These are phyloP conservation scores for Esteya vermicola DNA, from an alignment of 2,329 filamentous ascomycete species.

Conservation along the genomic window DNA sequence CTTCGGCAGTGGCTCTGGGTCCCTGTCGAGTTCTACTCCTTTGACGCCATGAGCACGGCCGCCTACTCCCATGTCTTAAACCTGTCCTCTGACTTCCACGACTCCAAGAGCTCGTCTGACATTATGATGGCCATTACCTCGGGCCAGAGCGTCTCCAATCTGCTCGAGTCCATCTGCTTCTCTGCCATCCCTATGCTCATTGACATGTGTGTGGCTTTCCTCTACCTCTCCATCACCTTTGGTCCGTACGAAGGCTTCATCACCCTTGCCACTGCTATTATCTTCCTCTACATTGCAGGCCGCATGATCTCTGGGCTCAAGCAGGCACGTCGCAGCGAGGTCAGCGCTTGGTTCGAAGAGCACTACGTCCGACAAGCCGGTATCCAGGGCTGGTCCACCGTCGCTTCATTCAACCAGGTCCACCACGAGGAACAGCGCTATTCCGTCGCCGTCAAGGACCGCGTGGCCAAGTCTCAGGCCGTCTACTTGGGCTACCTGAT, in stretches of 20 bases:
- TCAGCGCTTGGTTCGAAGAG: conserved; percentile 39
- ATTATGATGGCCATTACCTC: conserved; percentile 42
- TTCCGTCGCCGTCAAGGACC: conserved; percentile 30
- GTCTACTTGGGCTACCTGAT: conserved; percentile 30
- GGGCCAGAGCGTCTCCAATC: conserved; percentile 36
- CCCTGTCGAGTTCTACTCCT: conserved; percentile 42
- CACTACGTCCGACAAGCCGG: conserved; percentile 40
- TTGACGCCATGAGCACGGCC: conserved; percentile 36
- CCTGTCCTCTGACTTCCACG: conserved; percentile 46
- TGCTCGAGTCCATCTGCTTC: conserved; percentile 44
- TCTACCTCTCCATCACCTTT: conserved; percentile 44
- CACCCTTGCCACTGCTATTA: conserved; percentile 40
- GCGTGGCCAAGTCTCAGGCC: conserved; percentile 21
- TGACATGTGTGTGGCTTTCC: conserved; percentile 43
- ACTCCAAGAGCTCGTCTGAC: conserved; percentile 44
- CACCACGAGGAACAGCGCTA: conserved; percentile 41
- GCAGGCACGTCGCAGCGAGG: conserved; percentile 31
- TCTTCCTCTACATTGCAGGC: conserved; percentile 40
- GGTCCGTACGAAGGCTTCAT: conserved; percentile 50
- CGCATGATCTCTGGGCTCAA: conserved; percentile 36
- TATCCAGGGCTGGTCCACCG: conserved; percentile 44
- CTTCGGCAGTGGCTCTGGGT: conserved; percentile 41
- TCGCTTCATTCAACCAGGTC: conserved; percentile 45
- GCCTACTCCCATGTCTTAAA: conserved; percentile 46
- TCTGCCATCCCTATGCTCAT: conserved; percentile 44